These are phyloP conservation scores for Vaccinium vitisidaea DNA, from an alignment of 148 eudicot species.

Conservation along the genomic window DNA sequence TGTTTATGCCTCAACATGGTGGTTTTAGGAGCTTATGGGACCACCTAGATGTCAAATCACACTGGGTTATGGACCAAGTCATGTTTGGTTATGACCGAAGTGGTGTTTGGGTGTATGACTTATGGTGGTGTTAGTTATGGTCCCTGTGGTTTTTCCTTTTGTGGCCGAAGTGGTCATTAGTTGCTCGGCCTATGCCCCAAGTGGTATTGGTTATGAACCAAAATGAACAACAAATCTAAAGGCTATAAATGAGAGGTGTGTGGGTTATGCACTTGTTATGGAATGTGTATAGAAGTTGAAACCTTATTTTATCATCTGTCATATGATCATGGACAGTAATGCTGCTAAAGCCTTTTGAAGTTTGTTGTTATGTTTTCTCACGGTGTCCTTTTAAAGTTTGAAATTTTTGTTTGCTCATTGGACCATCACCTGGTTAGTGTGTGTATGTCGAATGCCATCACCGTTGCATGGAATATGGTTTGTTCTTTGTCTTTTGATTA, in stretches of 20 bases:
- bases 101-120: background rate
- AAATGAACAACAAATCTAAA: background rate
- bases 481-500: background rate
- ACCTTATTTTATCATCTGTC: background rate
- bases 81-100: background rate
- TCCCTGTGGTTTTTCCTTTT: background rate
- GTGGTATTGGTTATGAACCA: background rate
- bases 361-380: background rate
- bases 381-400: background rate
- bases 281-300: background rate
- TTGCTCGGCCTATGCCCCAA: background rate
- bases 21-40: background rate
- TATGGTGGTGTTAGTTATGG: background rate
- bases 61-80: background rate
- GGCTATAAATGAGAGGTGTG: background rate
- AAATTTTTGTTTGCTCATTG: background rate
- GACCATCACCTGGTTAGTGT: background rate
- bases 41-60: background rate
- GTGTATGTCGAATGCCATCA: background rate
- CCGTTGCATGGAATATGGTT: background rate
- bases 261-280: background rate
- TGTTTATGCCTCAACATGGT: background rate
- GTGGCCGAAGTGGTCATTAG: background rate
- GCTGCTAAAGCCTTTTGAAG: background rate
- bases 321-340: background rate